A percentile compares a stretch with the other conserved stretches of the same genome.
Conservation (phyloP, 352 stramenopile species). For the Pythium brachiatum region DNA sequence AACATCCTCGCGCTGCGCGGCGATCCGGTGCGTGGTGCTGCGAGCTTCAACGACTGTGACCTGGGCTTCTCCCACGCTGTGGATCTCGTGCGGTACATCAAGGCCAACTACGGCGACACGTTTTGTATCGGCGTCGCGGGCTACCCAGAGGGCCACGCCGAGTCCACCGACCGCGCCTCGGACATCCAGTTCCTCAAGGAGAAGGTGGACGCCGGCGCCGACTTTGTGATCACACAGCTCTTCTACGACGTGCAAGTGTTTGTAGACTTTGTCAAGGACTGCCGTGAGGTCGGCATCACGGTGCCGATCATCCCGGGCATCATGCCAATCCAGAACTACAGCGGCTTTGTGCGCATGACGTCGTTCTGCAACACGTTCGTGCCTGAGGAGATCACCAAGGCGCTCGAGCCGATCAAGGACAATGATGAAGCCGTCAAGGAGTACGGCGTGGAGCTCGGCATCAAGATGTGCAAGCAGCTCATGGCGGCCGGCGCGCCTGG, state of each 20-base stretch:
- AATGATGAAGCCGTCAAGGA: constrained; percentile 96
- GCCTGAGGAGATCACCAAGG: constrained; percentile 74
- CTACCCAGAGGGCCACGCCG: constrained; percentile 97
- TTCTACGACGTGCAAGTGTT: constrained; percentile 98
- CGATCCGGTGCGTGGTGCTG: constrained; percentile 91
- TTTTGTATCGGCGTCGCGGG: constrained; percentile 97
- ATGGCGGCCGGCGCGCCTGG: constrained; percentile 85
- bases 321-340: constrained; percentile 99
- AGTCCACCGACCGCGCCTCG: constrained; percentile 81
- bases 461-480: constrained; percentile 93
- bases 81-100: constrained; percentile 97
- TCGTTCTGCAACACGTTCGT: constrained; percentile 96
- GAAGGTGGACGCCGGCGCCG: constrained; percentile 96
- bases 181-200: constrained; percentile 98
- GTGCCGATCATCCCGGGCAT: constrained; percentile 97
- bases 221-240: constrained; percentile 99
- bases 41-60: constrained; percentile 89
- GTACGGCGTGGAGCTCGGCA: constrained; percentile 94
- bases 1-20: constrained; percentile 99
- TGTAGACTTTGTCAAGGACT: constrained; percentile 92
- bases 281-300: constrained; percentile 88
- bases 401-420: constrained; percentile 93
- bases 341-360: constrained; percentile 98
- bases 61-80: constrained; percentile 93
- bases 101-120: constrained; percentile 91